These are phyloP conservation scores for Leccinum colubrinum DNA, from an alignment of 1,284 basidiomycete genomes.

Conservation along the genomic window DNA sequence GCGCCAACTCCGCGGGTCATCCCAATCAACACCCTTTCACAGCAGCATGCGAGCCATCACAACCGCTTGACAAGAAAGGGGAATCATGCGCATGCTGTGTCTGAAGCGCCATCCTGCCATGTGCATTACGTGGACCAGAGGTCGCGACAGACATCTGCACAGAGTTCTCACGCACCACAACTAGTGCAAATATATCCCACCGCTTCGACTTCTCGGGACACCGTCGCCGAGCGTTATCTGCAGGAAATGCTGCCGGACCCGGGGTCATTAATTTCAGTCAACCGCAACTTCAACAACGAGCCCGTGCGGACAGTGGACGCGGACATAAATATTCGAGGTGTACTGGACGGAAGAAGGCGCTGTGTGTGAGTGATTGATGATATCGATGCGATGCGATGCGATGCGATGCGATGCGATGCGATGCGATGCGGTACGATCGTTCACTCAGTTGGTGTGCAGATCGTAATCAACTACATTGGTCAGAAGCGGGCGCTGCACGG, in stretches of 20 bases:
- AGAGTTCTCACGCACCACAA: not conserved
- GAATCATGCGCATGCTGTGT: conserved; percentile 13
- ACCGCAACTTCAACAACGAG: conserved; percentile 4
- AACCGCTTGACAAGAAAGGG: not conserved
- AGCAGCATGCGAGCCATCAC: conserved; percentile 5
- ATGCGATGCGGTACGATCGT: not conserved
- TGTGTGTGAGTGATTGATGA: conserved; percentile 54
- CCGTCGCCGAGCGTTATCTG: conserved; percentile 23
- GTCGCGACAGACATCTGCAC: conserved; percentile 11
- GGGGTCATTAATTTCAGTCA: not conserved
- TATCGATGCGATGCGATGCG: not conserved
- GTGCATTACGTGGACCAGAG: conserved; percentile 27
- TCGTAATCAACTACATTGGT: conserved; percentile 81
- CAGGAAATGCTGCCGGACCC: conserved; percentile 13
- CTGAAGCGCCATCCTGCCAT: conserved; percentile 21
- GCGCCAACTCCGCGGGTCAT: conserved; percentile 3
- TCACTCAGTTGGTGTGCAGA: conserved; percentile 31
- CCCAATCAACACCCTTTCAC: conserved; percentile 1
- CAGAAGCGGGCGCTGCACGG: conserved; percentile 63
- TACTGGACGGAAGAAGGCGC: conserved; percentile 65
- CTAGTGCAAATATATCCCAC: not conserved
- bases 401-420: not conserved
- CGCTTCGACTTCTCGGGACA: conserved; percentile 12
- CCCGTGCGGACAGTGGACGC: conserved; percentile 11
- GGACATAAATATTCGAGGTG: conserved; percentile 64